These are phyloP conservation scores for Dioscorea alata DNA, from an alignment of 106 monocot genomes.

Conservation along the genomic window DNA sequence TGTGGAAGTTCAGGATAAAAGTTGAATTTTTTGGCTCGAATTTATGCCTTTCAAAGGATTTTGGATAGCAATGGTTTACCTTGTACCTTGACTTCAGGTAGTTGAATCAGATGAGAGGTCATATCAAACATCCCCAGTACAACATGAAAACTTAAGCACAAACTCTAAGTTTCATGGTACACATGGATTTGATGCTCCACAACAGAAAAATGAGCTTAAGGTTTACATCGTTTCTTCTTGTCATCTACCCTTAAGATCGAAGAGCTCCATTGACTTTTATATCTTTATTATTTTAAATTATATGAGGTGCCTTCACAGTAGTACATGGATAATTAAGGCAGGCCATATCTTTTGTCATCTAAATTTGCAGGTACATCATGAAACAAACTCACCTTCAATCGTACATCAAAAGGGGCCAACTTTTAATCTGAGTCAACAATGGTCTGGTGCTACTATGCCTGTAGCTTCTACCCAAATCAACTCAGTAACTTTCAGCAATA, in stretches of 20 bases:
- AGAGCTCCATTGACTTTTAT: no score
- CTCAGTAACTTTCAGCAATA: conserved; percentile 10
- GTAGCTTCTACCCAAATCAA: conserved; percentile 18
- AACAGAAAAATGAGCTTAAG: conserved; percentile 36
- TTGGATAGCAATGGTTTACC: background rate
- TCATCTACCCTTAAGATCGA: no score
- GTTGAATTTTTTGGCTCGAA: background rate
- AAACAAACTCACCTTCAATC: conserved; percentile 10
- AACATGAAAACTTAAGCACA: conserved; percentile 16
- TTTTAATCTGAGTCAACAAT: conserved; percentile 23
- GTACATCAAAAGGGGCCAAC: conserved; percentile 13
- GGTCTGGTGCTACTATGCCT: conserved; percentile 7
- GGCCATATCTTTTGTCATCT: background rate
- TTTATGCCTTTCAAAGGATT: background rate
- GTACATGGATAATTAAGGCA: no score
- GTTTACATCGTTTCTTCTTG: conserved; percentile 19
- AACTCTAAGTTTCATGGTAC: conserved; percentile 24
- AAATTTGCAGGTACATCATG: conserved; percentile 19
- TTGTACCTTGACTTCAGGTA: conserved; percentile 27
- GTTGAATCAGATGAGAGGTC: conserved; percentile 33
- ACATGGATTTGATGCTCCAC: conserved; percentile 17
- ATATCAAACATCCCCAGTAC: conserved; percentile 17
- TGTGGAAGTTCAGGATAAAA: conserved; percentile 20
- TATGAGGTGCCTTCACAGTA: no score
- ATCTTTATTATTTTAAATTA: no score